phyloP scores from a whole-genome alignment of 768 basidiomycete genomes.

The Neoboletus brunneissimus region DNA sequence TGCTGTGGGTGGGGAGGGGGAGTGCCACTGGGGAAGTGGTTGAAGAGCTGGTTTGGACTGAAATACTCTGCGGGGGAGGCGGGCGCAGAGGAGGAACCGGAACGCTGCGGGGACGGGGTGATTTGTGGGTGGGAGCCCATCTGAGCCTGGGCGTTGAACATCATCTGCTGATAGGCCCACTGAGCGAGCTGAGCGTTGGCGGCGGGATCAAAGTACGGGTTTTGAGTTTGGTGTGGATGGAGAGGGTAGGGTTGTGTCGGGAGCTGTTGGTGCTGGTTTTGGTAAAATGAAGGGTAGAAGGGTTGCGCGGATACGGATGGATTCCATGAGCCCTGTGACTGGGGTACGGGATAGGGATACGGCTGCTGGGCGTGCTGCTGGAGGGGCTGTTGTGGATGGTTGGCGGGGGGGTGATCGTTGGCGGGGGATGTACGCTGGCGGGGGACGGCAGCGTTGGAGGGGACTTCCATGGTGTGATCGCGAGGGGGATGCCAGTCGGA shows the following conservation, averaged over 20 bases:
- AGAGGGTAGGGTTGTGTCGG: slow-evolving; percentile 46
- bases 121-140: slow-evolving; percentile 37
- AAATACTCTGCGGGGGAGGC: slow-evolving; percentile 53
- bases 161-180: slow-evolving; percentile 92
- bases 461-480: slow-evolving; percentile 62
- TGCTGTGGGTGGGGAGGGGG: slow-evolving; percentile 60
- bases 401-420: slow-evolving; percentile 45
- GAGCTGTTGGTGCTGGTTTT: slow-evolving; percentile 63
- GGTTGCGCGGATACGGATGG: slow-evolving; percentile 64
- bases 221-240: slow-evolving; percentile 42
- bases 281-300: slow-evolving; percentile 77
- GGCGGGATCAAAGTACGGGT: slow-evolving; percentile 70
- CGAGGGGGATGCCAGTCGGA: slow-evolving; percentile 71
- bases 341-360: slow-evolving; percentile 70
- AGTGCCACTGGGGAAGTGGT: slow-evolving; percentile 67
- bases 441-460: slow-evolving; percentile 41
- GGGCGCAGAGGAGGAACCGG: slow-evolving; percentile 37
- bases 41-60: slow-evolving; percentile 58
- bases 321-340: slow-evolving; percentile 68
- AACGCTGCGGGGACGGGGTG: slow-evolving; percentile 35
- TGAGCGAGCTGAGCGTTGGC: slow-evolving; percentile 76
- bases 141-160: slow-evolving; percentile 61
- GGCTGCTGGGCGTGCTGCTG: slow-evolving; percentile 34
- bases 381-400: slow-evolving; percentile 25
- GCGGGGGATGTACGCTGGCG: slow-evolving; percentile 62